Base-by-base conservation (phyloP, 768 basidiomycete species). In the Hericium alpestre region DNA sequence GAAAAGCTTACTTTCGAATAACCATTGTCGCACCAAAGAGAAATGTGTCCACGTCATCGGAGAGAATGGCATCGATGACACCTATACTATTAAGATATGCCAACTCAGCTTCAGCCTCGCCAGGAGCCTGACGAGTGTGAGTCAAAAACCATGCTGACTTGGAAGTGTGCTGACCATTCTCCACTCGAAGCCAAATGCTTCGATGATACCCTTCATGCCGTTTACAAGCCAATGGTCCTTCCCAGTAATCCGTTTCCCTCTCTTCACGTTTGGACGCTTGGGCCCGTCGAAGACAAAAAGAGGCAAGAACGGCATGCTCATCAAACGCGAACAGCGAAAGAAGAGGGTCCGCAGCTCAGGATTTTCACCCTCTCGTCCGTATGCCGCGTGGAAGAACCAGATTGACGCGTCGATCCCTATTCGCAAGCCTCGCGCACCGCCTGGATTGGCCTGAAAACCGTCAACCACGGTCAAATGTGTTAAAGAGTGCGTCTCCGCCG, bases 281-380 rank as follows among this genome's bases (percentile, higher is more conserved):
- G 89, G 88, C 0, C 93, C 93, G 69, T 96, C 92, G 65, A 95
- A 96, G 4, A 95, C 89, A 67, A 95, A 94, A 12, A 96, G 77
- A 0, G 91, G 91, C 11, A 93, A 77, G 61, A 95, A 83, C 0
- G 93, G 91, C 5, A 83, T 77, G 56, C 77, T 79, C 69, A 90
- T 80, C 2, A 96, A 78, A 22, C 80, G 81, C 40, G 85, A 82
- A 68, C 90, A 91, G 48, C 89, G 86, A 69, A 92, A 94, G 74
- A 93, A 87, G 6, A 88, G 72, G 0, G 88, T 93, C 25, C 91
- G 76, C 9, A 93, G 75, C 55, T 90, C 87, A 8, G 92, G 92
- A 58, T 93, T 93, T 67, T 93, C 89, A 12, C 91, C 92, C 63
- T 87, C 86, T 56, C 71, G 74, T 12, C 86, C 84, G 61, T 87